Base-by-base conservation (phyloP, 768 basidiomycete species). In the Antrodiella citrinella region DNA sequence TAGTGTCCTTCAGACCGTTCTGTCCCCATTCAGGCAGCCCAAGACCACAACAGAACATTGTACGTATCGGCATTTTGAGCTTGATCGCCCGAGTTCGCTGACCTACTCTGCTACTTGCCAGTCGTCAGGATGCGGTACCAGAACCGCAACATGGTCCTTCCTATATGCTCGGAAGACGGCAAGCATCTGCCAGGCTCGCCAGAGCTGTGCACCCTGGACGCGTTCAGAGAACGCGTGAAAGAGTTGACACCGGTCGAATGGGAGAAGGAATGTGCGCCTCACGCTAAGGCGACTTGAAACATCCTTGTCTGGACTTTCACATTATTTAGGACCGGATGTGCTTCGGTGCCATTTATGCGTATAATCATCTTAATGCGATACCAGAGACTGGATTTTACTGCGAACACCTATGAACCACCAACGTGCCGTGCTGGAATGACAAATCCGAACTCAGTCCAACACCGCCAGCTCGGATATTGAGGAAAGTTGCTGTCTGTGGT, bases 101-200 rank as follows among this genome's bases (percentile, higher is more conserved):
- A 35, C 15, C n/a, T 35, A 7, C 30, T 35, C 30, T 35, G 7
- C 7, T 41, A 9, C 21, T 26, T 24, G n/a, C 21, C 53, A 65
- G 64, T 63, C 44, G 70, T 90, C 43, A 78, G 87, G n/a, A 79
- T 86, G 75, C 76, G 86, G 21, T 86, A 88, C 59, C 82, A 86
- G 65, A 86, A 86, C 67, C 72, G 72, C 51, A 76, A 76, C 57
- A 65, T 88, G 67, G 45, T 67, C 2, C 67, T 89, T 4, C 86
- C 87, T 0, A 51, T 80, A 12, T 90, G 87, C 55, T 77, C 81
- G 1, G 75, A 73, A 4, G 69, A 75, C 43, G 84, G 83, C 3
- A 76, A 85, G 49, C 87, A 90, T 58, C 66, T 86, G 4, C 69
- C 76, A 2, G 85, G 84, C 2, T 72, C 71, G 10, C 87, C 86